Conservation (phyloP, 2,329 filamentous ascomycete species). For the Colletotrichum abscissum region DNA sequence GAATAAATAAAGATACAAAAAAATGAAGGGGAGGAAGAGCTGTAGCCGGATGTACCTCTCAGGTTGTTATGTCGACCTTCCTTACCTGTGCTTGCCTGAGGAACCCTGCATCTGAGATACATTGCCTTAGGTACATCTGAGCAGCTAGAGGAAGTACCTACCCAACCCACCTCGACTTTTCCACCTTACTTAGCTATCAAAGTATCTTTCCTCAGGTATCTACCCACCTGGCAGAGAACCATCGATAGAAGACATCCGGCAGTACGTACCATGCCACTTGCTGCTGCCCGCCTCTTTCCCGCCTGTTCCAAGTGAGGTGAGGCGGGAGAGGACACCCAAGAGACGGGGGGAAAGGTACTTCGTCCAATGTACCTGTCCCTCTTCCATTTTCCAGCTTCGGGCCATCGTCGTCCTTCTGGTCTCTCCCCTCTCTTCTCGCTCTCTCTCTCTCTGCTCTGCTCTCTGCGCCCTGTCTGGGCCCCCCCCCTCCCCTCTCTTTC, state of each 20-base stretch:
- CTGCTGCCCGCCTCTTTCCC: constrained; percentile 20
- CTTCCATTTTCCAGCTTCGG: constrained; percentile 20
- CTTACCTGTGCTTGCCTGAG: constrained; percentile 4
- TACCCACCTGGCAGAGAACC: neutral
- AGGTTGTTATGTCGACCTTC: neutral
- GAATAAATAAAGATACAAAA: neutral
- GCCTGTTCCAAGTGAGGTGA: neutral
- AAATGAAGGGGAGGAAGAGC: neutral
- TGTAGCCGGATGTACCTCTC: constrained; percentile 9
- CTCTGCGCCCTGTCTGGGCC: neutral
- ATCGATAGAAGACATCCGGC: neutral
- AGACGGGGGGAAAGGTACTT: constrained; percentile 12
- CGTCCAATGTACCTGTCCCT: neutral
- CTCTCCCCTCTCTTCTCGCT: constrained; percentile 12
- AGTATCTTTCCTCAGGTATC: neutral
- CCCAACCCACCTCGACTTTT: neutral
- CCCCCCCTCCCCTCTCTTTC: constrained; percentile 2
- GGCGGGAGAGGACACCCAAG: neutral
- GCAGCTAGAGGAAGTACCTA: neutral
- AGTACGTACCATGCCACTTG: constrained; percentile 4
- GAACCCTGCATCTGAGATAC: neutral
- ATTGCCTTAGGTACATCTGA: neutral
- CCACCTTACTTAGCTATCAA: neutral
- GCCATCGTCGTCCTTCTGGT: constrained; percentile 19
- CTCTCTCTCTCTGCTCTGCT: neutral